phyloP scores from a whole-genome alignment of 2,329 filamentous ascomycete genomes.

The Hypocreales sp. region DNA sequence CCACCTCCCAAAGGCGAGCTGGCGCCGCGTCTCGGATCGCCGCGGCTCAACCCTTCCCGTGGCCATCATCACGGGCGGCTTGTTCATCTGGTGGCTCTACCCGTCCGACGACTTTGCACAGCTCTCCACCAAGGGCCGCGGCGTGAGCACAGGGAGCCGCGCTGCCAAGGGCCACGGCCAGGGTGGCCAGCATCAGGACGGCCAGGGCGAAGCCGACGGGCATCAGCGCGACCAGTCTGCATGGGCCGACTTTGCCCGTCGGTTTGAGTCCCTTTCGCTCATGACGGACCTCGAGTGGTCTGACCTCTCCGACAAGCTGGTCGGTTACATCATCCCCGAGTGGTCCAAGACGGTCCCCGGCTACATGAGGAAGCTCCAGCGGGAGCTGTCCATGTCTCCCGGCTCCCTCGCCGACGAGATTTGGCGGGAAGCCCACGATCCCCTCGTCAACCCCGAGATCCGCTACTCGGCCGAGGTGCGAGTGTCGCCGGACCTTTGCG shows the following conservation, averaged over 20 bases:
- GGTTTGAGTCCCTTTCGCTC: conserved; percentile 37
- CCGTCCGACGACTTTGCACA: conserved; percentile 25
- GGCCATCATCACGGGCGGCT: conserved; percentile 17
- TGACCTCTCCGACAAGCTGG: conserved; percentile 40
- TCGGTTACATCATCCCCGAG: conserved; percentile 60
- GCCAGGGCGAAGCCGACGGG: conserved; percentile 6
- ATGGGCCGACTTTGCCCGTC: conserved; percentile 30
- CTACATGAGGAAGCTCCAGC: conserved; percentile 69
- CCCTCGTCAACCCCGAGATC: conserved; percentile 75
- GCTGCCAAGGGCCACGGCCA: neutral
- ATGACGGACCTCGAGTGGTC: conserved; percentile 40
- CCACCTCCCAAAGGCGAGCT: too few species aligned
- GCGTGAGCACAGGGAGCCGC: conserved; percentile 4
- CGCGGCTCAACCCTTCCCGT: conserved; percentile 3
- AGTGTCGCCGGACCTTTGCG: conserved; percentile 65
- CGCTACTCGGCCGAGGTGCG: conserved; percentile 66
- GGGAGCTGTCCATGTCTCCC: conserved; percentile 72
- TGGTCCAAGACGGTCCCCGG: conserved; percentile 68
- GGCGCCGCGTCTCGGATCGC: too few species aligned
- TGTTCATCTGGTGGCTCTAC: conserved; percentile 27
- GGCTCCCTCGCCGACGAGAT: conserved; percentile 86
- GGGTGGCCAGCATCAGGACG: conserved; percentile 4
- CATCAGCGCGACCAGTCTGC: conserved; percentile 19
- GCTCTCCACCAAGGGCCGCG: conserved; percentile 11
- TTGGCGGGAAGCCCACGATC: conserved; percentile 80